phyloP scores from a whole-genome alignment of 2,329 filamentous ascomycete genomes.

The Talaromyces sp. region DNA sequence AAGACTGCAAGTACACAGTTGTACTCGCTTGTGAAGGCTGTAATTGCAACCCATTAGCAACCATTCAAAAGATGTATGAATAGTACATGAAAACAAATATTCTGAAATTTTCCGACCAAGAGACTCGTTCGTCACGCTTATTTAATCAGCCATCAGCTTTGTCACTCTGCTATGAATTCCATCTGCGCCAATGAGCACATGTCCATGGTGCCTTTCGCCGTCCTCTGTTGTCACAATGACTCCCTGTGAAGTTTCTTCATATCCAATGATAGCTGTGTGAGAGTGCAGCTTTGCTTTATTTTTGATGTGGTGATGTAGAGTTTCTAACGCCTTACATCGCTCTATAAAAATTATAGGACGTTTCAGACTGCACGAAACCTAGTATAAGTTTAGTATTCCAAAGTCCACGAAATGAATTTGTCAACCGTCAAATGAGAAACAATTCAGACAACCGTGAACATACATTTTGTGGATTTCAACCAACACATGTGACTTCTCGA shows the following conservation, averaged over 20 bases:
- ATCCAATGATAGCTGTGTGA: constrained; percentile 8
- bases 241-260: constrained; percentile 16
- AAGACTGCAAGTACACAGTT: constrained; percentile 29
- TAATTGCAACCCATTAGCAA: neutral
- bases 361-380: constrained; percentile 1
- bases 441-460: neutral
- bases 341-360: constrained; percentile 24
- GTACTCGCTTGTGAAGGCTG: constrained; percentile 24
- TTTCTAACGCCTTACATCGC: constrained; percentile 19
- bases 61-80: neutral
- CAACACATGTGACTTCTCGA: constrained; percentile 9
- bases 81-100: neutral
- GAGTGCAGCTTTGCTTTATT: constrained; percentile 12
- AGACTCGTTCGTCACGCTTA: neutral
- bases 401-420: no score
- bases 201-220: constrained; percentile 34
- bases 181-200: constrained; percentile 44
- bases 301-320: constrained; percentile 20
- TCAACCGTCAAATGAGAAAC: neutral
- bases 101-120: constrained; percentile 5
- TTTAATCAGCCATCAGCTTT: constrained; percentile 30
- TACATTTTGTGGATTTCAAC: constrained; percentile 10
- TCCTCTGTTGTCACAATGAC: constrained; percentile 37
- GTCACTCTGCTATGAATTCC: constrained; percentile 44
- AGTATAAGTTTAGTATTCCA: no score